Evolutionary conservation across 2,329 filamentous ascomycete genomes (phyloP).

Genomic region (Talaromyces sp.): DNA sequence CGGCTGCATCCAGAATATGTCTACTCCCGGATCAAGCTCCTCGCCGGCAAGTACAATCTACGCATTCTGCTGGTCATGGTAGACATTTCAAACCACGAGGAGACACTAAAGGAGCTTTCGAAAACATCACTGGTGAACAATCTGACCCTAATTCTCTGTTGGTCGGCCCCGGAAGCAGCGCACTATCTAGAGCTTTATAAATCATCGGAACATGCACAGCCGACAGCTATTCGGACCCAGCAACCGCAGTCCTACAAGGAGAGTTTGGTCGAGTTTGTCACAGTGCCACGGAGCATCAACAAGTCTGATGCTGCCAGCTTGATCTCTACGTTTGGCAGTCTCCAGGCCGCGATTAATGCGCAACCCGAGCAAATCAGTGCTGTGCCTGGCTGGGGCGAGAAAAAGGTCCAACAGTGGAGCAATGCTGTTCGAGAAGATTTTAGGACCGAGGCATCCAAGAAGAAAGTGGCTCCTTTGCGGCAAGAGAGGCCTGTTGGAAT

Average conservation of each 20-base stretch:
- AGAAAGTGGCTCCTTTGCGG: slow-evolving; percentile 34
- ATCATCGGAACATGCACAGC: slow-evolving; percentile 81
- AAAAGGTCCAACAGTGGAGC: slow-evolving; percentile 86
- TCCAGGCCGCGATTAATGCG: slow-evolving; percentile 82
- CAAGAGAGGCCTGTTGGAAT: slow-evolving; percentile 10
- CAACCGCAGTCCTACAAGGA: slow-evolving; percentile 81
- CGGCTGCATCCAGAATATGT: slow-evolving; percentile 96
- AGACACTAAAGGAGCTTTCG: slow-evolving; percentile 78
- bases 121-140: slow-evolving; percentile 93
- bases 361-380: slow-evolving; percentile 76
- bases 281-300: slow-evolving; percentile 82
- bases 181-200: slow-evolving; percentile 95
- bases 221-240: slow-evolving; percentile 75
- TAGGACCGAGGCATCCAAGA: slow-evolving; percentile 66
- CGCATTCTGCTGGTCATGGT: slow-evolving; percentile 86
- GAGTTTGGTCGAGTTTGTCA: slow-evolving; percentile 86
- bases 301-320: slow-evolving; percentile 89
- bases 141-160: slow-evolving; percentile 85
- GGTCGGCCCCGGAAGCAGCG: slow-evolving; percentile 88
- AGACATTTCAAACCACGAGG: slow-evolving; percentile 92
- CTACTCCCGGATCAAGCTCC: slow-evolving; percentile 80
- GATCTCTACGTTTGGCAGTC: slow-evolving; percentile 85
- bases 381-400: slow-evolving; percentile 91
- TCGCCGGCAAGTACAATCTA: slow-evolving; percentile 81
- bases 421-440: slow-evolving; percentile 81